A percentile compares a stretch with the other conserved stretches of the same genome.
Conservation (phyloP, 1,139 yeast species). For the Kodamaea sp. region DNA sequence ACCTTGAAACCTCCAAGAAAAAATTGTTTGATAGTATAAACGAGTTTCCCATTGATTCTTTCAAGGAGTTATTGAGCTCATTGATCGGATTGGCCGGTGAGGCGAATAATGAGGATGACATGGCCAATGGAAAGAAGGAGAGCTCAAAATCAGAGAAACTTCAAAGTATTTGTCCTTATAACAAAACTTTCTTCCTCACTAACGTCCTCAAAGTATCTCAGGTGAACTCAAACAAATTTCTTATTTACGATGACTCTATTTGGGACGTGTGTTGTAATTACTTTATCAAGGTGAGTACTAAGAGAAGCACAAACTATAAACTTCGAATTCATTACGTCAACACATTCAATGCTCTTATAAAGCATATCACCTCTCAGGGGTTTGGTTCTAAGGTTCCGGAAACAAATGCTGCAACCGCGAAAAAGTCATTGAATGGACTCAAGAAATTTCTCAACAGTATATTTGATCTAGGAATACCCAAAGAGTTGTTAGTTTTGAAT, state of each 20-base stretch:
- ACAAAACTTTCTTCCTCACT: conserved; percentile 41
- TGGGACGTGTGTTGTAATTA: conserved; percentile 51
- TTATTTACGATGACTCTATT: conserved; percentile 36
- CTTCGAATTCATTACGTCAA: conserved; percentile 49
- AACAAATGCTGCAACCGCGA: conserved; percentile 29
- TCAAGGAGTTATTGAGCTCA: conserved; percentile 44
- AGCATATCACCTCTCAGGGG: conserved; percentile 48
- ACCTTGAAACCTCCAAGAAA: conserved; percentile 56
- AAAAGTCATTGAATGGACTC: conserved; percentile 39
- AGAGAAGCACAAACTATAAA: conserved; percentile 43
- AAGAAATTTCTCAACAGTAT: conserved; percentile 32
- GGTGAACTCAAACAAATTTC: conserved; percentile 51
- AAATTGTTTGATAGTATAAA: conserved; percentile 64
- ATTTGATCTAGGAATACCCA: conserved; percentile 38
- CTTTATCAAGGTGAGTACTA: conserved; percentile 36
- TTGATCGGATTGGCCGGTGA: conserved; percentile 45
- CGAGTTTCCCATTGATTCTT: conserved; percentile 53
- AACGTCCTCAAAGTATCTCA: conserved; percentile 47
- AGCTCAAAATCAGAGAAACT: conserved; percentile 2
- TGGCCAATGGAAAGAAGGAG: not conserved
- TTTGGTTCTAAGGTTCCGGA: conserved; percentile 28
- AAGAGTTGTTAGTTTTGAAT: conserved; percentile 45
- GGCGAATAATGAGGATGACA: conserved; percentile 6
- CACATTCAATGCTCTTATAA: conserved; percentile 51
- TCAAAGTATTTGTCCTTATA: conserved; percentile 35